phyloP scores from a whole-genome alignment of 495 filamentous ascomycete species.

The Rhizodiscina lignyota region DNA sequence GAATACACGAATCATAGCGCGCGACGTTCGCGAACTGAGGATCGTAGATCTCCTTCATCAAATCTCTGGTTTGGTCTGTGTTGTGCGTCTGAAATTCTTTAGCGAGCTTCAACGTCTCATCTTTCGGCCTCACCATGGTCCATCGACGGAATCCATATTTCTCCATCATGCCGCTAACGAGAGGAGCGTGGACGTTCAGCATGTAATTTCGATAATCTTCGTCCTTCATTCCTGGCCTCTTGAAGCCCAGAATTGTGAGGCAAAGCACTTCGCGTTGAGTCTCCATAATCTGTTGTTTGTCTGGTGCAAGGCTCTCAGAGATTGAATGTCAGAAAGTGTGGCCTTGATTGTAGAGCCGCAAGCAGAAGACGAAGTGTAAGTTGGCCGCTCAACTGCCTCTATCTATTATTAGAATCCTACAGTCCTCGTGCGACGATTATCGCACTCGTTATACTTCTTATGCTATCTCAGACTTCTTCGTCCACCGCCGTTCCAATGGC shows the following conservation, averaged over 20 bases:
- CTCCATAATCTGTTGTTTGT: too few species aligned
- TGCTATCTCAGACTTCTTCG: too few species aligned
- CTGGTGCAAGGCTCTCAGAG: too few species aligned
- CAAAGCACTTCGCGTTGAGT: background rate
- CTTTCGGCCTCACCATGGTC: conserved; percentile 8
- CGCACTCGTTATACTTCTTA: too few species aligned
- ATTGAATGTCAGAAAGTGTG: too few species aligned
- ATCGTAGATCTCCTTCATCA: conserved; percentile 11
- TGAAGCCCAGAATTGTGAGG: background rate
- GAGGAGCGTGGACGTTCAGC: conserved; percentile 7
- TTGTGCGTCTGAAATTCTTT: conserved; percentile 13
- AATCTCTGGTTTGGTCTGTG: conserved; percentile 6
- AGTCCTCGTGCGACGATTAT: too few species aligned
- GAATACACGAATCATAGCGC: conserved; percentile 13
- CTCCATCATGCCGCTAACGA: conserved; percentile 12
- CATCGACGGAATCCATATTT: conserved; percentile 13
- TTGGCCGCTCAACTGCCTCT: too few species aligned
- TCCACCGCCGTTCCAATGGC: too few species aligned
- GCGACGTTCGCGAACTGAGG: conserved; percentile 11
- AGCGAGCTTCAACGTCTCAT: too few species aligned
- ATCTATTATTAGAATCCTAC: too few species aligned
- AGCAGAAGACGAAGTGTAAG: too few species aligned
- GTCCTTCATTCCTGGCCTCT: conserved; percentile 15
- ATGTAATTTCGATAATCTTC: conserved; percentile 32
- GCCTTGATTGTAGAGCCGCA: too few species aligned